Evolutionary conservation across 352 stramenopile species (phyloP), one percentile per base, ranked within the genome.

Genomic region (Pythium sp.): DNA sequence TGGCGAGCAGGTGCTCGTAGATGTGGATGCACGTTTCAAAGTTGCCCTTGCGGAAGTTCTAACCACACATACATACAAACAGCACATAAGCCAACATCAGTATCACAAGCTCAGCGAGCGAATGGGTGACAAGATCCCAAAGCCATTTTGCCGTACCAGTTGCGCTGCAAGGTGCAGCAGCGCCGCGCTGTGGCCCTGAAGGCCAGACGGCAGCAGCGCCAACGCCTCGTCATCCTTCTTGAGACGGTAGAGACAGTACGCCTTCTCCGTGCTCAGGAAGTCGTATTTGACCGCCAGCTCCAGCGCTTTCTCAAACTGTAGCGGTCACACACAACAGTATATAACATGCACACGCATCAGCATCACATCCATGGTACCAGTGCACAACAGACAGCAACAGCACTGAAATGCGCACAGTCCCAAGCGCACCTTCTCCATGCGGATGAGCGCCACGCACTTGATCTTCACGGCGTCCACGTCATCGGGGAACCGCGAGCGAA

Each of bases 301-400:
- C 38, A 95, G 72, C 67, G 87, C 87, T 69, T 95, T 95, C 68
- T 95, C 87, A 69, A 93, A 92, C 85, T 94, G 56, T n/a, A 7
- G 3, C 49, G 9, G n/a, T n/a, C 5, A 49, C 30, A 38, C n/a
- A 49, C 6, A 36, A 59, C 14, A 15, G 3, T 12, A 46, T 20
- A 15, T 46, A 18, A 18, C 15, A 5, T 6, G 26, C 22, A 62
- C 46, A 53, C 24, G 24, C 5, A 68, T 30, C 5, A 46, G 59
- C 55, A 70, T 14, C 30, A 55, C 41, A 38, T 41, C 43, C 18
- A 49, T 49, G 14, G 15, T 49, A 20, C 18, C 36, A 51, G 28
- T 43, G 55, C 15, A 0, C 7, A n/a, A 2, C 51, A 58, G 55
- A 9, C 2, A 1, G 20, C 12, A 14, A 2, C 18, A 22, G 60